Conservation (phyloP, 441 rosid species). For the Populus trichocarpa region DNA sequence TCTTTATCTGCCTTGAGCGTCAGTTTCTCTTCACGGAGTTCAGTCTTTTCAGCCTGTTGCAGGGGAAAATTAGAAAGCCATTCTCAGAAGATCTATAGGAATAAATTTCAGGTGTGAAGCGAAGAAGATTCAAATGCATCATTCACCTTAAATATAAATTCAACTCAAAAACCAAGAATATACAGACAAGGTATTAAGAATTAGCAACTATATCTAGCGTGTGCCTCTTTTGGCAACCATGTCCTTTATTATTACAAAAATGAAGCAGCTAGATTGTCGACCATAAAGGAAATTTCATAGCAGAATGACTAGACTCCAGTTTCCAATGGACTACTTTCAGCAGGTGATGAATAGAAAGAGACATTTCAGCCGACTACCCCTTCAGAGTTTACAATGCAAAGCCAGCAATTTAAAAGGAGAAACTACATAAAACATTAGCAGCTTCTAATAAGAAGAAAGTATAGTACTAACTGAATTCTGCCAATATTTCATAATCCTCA, state of each 20-base stretch:
- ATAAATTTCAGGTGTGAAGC: neutral
- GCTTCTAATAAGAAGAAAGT: neutral
- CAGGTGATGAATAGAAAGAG: neutral
- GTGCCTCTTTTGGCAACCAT: neutral
- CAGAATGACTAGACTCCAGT: too few species aligned
- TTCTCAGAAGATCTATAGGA: neutral
- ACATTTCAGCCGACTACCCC: neutral
- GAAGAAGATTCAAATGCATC: neutral
- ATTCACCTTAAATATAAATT: neutral
- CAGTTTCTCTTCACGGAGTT: conserved; percentile 84
- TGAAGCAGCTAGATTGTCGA: neutral
- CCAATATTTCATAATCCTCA: neutral
- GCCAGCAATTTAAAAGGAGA: neutral
- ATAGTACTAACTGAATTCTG: neutral
- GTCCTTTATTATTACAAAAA: neutral
- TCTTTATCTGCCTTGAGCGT: conserved; percentile 72
- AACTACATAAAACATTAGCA: neutral
- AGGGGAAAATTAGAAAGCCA: conserved; percentile 4
- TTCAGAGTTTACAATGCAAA: neutral
- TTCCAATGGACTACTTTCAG: neutral
- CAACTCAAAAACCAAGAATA: neutral
- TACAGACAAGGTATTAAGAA: neutral
- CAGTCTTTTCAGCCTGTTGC: conserved; percentile 75
- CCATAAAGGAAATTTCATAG: neutral
- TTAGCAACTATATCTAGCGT: neutral